Evolutionary conservation across 805 yeast species (phyloP).

Genomic region (Hagleromyces aurorensis): DNA sequence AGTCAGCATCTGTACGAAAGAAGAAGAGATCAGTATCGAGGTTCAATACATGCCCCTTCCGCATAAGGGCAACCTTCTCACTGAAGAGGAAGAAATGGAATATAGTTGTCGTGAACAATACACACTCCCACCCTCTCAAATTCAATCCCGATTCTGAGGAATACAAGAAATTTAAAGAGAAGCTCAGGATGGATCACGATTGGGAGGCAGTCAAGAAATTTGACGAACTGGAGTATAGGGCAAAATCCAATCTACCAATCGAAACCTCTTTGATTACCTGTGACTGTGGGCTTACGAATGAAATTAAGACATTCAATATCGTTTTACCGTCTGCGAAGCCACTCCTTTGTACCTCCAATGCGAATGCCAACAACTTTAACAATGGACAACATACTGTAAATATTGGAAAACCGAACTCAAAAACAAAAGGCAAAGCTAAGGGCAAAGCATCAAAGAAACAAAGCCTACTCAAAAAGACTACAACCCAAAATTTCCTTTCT

Average conservation of each 20-base stretch:
- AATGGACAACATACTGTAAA: slow-evolving; percentile 5
- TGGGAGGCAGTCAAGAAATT: slow-evolving; percentile 29
- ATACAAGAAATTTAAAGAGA: slow-evolving; percentile 29
- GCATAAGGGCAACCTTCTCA: slow-evolving; percentile 56
- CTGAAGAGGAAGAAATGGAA: slow-evolving; percentile 48
- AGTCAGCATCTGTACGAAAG: slow-evolving; percentile 6
- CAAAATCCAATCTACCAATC: slow-evolving; percentile 27
- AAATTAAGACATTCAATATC: slow-evolving; percentile 29
- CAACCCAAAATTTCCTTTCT: slow-evolving; percentile 14
- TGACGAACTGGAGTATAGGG: slow-evolving; percentile 31
- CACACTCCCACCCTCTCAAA: slow-evolving; percentile 46
- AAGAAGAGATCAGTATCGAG: slow-evolving; percentile 29
- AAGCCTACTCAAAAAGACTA: slow-evolving; percentile 13
- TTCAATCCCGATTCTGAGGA: slow-evolving; percentile 31
- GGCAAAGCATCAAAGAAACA: slow-evolving; percentile 11
- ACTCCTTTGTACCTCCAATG: slow-evolving; percentile 1
- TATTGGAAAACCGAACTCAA: slow-evolving; percentile 10
- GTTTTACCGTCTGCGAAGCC: slow-evolving; percentile 26
- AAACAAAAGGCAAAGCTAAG: slow-evolving; percentile 7
- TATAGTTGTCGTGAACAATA: slow-evolving; percentile 50
- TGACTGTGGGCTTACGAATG: slow-evolving; percentile 33
- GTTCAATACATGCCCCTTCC: slow-evolving; percentile 48
- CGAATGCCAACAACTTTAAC: slow-evolving; percentile 2
- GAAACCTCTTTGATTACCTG: slow-evolving; percentile 28
- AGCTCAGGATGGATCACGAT: slow-evolving; percentile 23